A percentile compares a stretch with the other conserved stretches of the same genome.
Conservation (phyloP, 306 rosid genomes). For the Vigna reflexopilosa region DNA sequence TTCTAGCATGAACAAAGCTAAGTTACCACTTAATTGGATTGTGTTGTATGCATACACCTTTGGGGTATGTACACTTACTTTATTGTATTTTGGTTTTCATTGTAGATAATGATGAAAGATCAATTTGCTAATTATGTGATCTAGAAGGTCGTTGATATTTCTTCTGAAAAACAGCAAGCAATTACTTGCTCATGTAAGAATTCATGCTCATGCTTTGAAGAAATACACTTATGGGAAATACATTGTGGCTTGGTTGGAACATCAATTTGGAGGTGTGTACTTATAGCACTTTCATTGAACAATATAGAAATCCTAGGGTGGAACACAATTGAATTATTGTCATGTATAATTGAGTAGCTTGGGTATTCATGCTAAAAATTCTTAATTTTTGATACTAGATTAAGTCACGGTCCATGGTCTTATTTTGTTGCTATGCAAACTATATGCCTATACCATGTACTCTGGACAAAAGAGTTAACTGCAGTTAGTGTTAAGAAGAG, state of each 20-base stretch:
- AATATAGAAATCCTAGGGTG: not conserved
- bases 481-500: not conserved
- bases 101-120: constrained; percentile 63
- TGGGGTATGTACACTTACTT: constrained; percentile 19
- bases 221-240: constrained; percentile 71
- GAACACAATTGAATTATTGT: not conserved
- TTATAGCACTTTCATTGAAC: constrained; percentile 11
- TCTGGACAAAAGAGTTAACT: constrained; percentile 1
- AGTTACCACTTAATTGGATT: constrained; percentile 4
- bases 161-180: constrained; percentile 55
- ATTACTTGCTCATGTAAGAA: constrained; percentile 54
- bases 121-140: constrained; percentile 66
- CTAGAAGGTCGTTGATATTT: constrained; percentile 63
- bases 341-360: not conserved
- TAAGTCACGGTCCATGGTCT: not conserved
- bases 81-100: constrained; percentile 24
- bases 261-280: constrained; percentile 46
- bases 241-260: constrained; percentile 65
- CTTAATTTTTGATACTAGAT: not conserved
- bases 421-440: constrained; percentile 6
- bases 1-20: not conserved
- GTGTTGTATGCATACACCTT: constrained; percentile 11
- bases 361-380: constrained; percentile 20
- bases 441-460: not conserved
- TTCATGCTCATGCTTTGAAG: constrained; percentile 69